These are phyloP conservation scores for Cardiosporidium cionae DNA, from an alignment of 169 alveolate species.

Conservation along the genomic window DNA sequence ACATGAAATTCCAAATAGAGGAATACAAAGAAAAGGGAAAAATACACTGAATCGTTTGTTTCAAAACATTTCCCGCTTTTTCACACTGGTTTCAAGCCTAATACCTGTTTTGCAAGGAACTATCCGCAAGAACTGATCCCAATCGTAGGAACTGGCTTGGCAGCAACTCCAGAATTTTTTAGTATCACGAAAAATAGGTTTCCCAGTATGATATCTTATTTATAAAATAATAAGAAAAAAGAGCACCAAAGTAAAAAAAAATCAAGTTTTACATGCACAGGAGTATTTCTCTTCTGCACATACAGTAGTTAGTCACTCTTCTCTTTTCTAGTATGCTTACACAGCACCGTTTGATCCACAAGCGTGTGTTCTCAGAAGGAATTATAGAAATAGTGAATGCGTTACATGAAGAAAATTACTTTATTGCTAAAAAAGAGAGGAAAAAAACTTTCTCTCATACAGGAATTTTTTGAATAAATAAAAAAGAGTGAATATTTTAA, in stretches of 20 bases:
- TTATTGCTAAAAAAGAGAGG: not conserved
- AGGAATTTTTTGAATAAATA: not conserved
- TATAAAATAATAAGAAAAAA: not conserved
- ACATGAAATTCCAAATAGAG: no score
- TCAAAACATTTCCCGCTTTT: no score
- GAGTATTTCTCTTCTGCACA: not conserved
- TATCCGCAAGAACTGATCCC: slow-evolving; percentile 27
- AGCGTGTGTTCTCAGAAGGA: no score
- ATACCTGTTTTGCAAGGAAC: slow-evolving; percentile 24
- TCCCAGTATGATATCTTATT: slow-evolving; percentile 13
- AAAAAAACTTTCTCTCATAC: not conserved
- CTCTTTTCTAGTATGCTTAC: no score
- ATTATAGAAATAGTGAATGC: no score
- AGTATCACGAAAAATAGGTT: slow-evolving; percentile 15
- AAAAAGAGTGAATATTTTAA: no score
- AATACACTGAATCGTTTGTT: no score
- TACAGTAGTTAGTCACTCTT: no score
- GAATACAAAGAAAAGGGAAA: no score
- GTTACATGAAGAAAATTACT: no score
- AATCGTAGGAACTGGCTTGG: slow-evolving; percentile 8
- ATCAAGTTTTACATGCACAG: not conserved
- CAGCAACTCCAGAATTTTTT: slow-evolving; percentile 34
- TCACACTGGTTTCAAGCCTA: no score
- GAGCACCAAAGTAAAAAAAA: not conserved
- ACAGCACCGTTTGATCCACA: no score